Conservation (phyloP, 2,329 filamentous ascomycete genomes). For the Botrytis aclada region DNA sequence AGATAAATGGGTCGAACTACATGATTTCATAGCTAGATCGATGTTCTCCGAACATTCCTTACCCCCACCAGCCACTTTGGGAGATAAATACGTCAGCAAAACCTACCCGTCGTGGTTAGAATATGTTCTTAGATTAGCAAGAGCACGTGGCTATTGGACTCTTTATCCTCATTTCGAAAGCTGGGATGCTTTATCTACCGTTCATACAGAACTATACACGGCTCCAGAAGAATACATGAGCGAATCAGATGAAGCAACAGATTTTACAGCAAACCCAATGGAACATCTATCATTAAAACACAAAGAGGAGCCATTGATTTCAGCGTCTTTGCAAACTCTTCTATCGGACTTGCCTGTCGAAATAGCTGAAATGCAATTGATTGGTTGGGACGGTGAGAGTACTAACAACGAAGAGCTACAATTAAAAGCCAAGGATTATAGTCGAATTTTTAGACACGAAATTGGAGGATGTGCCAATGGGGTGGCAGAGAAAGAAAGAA, state of each 20-base stretch:
- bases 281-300: slow-evolving; percentile 32
- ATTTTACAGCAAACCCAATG: slow-evolving; percentile 33
- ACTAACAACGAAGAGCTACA: slow-evolving; percentile 43
- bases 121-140: slow-evolving; percentile 71
- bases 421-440: slow-evolving; percentile 50
- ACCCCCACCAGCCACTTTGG: slow-evolving; percentile 42
- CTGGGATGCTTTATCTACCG: slow-evolving; percentile 56
- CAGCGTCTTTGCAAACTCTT: slow-evolving; percentile 50
- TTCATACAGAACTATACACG: slow-evolving; percentile 73
- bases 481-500: slow-evolving; percentile 23
- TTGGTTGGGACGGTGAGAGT: slow-evolving; percentile 62
- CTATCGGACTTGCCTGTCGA: slow-evolving; percentile 44
- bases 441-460: slow-evolving; percentile 55
- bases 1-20: slow-evolving; percentile 81
- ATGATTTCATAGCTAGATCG: slow-evolving; percentile 64
- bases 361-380: slow-evolving; percentile 51
- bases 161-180: slow-evolving; percentile 66
- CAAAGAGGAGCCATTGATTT: slow-evolving; percentile 41
- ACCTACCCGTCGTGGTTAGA: slow-evolving; percentile 75
- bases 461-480: slow-evolving; percentile 61
- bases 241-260: slow-evolving; percentile 19
- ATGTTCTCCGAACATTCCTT: slow-evolving; percentile 37
- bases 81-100: slow-evolving; percentile 61
- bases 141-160: slow-evolving; percentile 72
- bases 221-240: slow-evolving; percentile 64